Conservation (phyloP, 2,329 filamentous ascomycete species). For the Curvularia verruculosa region DNA sequence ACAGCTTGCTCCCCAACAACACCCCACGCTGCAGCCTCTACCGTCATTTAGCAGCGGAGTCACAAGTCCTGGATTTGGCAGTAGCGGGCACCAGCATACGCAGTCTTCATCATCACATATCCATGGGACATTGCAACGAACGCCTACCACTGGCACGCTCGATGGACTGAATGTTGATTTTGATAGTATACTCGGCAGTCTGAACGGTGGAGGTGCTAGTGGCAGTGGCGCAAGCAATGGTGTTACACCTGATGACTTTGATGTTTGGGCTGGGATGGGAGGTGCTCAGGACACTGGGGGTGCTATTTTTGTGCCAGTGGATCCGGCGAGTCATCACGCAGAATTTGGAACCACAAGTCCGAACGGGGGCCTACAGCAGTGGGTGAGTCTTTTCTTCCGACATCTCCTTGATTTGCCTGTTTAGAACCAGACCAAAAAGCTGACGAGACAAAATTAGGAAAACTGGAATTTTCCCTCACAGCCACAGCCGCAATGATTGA, state of each 20-base stretch:
- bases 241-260: conserved; percentile 28
- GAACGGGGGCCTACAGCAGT: conserved; percentile 37
- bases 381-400: conserved; percentile 33
- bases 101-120: conserved; percentile 11
- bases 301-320: conserved; percentile 47
- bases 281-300: conserved; percentile 35
- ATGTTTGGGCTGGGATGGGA: conserved; percentile 32
- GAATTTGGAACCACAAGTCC: conserved; percentile 36
- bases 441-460: conserved; percentile 23
- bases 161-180: conserved; percentile 43
- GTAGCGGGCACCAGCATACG: conserved; percentile 3
- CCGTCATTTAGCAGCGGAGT: conserved; percentile 21
- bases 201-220: conserved; percentile 34
- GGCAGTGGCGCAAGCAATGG: not conserved
- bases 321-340: conserved; percentile 20
- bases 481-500: conserved; percentile 22
- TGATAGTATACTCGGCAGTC: conserved; percentile 37
- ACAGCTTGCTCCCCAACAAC: conserved; percentile 33
- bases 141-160: conserved; percentile 26
- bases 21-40: conserved; percentile 36
- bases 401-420: not conserved
- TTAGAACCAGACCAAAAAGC: not conserved
- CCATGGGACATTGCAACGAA: conserved; percentile 30
- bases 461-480: conserved; percentile 38
- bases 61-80: conserved; percentile 19